Evolutionary conservation across 2,329 filamentous ascomycete species (phyloP).

Genomic region (Trichoderma arundinaceum): DNA sequence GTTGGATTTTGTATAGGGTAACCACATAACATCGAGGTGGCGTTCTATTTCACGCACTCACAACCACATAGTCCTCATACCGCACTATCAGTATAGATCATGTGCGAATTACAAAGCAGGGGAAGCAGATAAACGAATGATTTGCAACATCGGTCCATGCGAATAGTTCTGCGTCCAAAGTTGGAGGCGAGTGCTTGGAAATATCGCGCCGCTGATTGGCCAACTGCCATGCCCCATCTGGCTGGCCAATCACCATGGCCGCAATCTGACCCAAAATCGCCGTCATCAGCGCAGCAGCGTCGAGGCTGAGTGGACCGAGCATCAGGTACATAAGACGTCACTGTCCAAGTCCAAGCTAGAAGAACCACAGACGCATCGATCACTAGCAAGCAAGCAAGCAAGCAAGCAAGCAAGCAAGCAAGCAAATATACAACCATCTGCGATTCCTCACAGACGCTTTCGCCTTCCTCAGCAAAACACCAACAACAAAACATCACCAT

Average conservation of each 20-base stretch:
- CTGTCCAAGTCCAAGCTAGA: conserved; percentile 1
- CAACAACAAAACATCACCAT: conserved; percentile 1
- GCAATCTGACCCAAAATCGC: conserved; percentile 12
- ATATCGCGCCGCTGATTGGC: conserved; percentile 32
- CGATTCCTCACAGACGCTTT: background rate
- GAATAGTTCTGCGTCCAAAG: background rate
- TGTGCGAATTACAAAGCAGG: background rate
- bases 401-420: background rate
- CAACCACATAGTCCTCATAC: background rate
- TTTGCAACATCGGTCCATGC: conserved; percentile 15
- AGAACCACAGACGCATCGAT: background rate
- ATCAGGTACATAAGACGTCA: conserved; percentile 34
- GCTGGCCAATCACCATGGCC: conserved; percentile 30
- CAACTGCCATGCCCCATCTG: background rate
- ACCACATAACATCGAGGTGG: too few species aligned
- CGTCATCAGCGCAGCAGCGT: conserved; percentile 19
- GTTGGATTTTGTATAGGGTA: too few species aligned
- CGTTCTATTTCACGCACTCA: too few species aligned
- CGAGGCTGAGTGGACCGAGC: conserved; percentile 6
- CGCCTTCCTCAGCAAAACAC: conserved; percentile 9
- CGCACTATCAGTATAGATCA: background rate
- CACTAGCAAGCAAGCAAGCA: background rate
- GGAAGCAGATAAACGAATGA: background rate
- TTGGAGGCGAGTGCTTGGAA: conserved; percentile 32
- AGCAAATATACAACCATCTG: background rate